Base-by-base conservation (phyloP, 768 basidiomycete species). In the Tricholoma furcatifolium region DNA sequence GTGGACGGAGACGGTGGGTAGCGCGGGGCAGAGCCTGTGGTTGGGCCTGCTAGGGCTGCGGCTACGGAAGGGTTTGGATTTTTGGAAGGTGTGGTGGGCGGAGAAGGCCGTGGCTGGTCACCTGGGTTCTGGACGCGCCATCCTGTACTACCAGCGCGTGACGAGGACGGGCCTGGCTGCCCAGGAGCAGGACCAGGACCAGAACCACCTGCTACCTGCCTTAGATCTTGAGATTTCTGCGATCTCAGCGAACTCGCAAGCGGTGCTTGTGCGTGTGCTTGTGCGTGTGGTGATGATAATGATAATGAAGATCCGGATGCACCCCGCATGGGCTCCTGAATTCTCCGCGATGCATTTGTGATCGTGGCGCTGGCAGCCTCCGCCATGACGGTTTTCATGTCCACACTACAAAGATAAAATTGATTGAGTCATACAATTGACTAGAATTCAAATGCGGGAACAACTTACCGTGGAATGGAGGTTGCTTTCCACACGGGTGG, bases 371-470 rank as follows among this genome's bases (percentile, higher is more conserved):
- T 60, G 23, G 63, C 65, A 2, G 75, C 83, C 1, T 94, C 94
- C 0, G 87, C 90, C 81, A 98, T 91, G 52, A 98, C 82, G 14
- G 81, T 70, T 61, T 87, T 88, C 80, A 98, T 86, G 63, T 96
- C 91, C 11, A 85, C 81, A 20, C 89, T 93, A 55, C n/a, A 35
- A 51, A 59, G 41, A 34, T 24, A 32, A 56, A 59, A 14, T 44
- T 53, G 35, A 21, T 55, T 62, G 35, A 36, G n/a, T 27, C 42
- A 10, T 14, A 30, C 39, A 24, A 31, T 20, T 35, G 43, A 9
- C 7, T 34, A 50, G 46, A 56, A 9, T 4, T 21, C 40, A 58
- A 1, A 31, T 32, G 39, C n/a, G 24, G 9, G 20, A 1, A 49
- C 24, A 12, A 69, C 81, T 35, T 61, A 84, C 85, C 77, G 76